A percentile compares a stretch with the other conserved stretches of the same genome.
Evolutionary conservation across 331 rosid genomes (phyloP).

Genomic region (Acacia concinna): DNA sequence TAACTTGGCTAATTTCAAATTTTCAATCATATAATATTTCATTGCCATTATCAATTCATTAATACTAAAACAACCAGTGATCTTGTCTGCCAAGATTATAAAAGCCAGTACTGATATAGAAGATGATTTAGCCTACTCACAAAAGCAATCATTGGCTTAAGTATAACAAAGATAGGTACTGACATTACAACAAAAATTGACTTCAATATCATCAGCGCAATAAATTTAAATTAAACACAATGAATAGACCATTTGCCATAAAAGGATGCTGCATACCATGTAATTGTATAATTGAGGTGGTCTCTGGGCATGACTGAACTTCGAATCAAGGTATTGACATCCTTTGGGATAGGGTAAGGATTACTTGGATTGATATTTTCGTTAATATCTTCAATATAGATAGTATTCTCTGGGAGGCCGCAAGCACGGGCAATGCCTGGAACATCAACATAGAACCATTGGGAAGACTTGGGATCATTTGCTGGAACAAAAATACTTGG

Average conservation of each 20-base stretch:
- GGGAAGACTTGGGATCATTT: constrained; percentile 77
- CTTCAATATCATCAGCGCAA: neutral
- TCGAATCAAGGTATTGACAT: constrained; percentile 69
- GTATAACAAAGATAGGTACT: neutral
- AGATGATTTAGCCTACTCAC: neutral
- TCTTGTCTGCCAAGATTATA: neutral
- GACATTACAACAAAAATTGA: neutral
- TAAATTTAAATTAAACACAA: neutral
- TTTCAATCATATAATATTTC: constrained; percentile 3
- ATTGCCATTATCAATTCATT: neutral
- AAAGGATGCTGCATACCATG: constrained; percentile 58
- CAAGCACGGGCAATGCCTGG: constrained; percentile 70
- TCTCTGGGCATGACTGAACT: constrained; percentile 93
- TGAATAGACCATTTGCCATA: neutral
- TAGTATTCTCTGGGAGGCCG: constrained; percentile 71
- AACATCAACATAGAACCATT: constrained; percentile 95
- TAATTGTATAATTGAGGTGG: constrained; percentile 83
- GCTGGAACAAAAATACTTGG: constrained; percentile 96
- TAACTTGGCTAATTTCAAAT: constrained; percentile 14
- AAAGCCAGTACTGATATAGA: neutral
- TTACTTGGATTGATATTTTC: constrained; percentile 79
- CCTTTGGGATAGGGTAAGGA: constrained; percentile 93
- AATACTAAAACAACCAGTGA: neutral
- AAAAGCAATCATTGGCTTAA: neutral
- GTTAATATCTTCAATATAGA: constrained; percentile 68